Evolutionary conservation across 192 early-diverging fungal species (phyloP).

Genomic region (Gonapodya prolifera): DNA sequence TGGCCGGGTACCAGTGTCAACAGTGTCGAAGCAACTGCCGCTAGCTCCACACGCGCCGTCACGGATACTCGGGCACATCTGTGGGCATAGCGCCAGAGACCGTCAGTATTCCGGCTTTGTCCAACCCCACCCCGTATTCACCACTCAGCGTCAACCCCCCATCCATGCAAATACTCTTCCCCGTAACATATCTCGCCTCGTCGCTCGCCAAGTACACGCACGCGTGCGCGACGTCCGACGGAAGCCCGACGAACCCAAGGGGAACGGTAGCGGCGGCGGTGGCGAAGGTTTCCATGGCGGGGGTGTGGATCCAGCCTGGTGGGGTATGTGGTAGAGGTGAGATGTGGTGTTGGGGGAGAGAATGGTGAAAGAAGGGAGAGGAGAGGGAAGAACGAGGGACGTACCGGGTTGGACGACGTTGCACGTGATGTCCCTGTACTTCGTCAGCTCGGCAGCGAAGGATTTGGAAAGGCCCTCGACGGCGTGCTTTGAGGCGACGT

Average conservation of each 20-base stretch:
- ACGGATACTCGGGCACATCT: too few species aligned
- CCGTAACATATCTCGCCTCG: constrained; percentile 45
- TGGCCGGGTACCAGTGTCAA: too few species aligned
- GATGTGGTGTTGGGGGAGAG: too few species aligned
- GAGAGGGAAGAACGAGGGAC: too few species aligned
- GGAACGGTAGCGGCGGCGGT: neutral
- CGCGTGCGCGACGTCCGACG: constrained; percentile 56
- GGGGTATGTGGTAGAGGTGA: too few species aligned
- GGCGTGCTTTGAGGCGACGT: neutral
- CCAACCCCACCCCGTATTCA: too few species aligned
- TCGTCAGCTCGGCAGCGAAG: neutral
- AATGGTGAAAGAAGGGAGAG: too few species aligned
- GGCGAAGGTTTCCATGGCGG: neutral
- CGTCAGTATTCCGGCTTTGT: too few species aligned
- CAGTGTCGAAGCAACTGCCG: too few species aligned
- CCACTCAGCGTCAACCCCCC: too few species aligned
- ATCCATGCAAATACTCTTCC: constrained; percentile 42
- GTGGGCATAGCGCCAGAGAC: too few species aligned
- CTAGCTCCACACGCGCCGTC: too few species aligned
- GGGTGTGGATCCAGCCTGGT: neutral
- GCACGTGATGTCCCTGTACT: neutral
- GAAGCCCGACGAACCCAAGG: constrained; percentile 11
- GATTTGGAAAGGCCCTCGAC: neutral
- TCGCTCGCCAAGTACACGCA: constrained; percentile 54
- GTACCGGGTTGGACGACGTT: neutral